These are phyloP conservation scores for Nicotiana attenuata DNA, from an alignment of 257 asterid species.

Conservation along the genomic window DNA sequence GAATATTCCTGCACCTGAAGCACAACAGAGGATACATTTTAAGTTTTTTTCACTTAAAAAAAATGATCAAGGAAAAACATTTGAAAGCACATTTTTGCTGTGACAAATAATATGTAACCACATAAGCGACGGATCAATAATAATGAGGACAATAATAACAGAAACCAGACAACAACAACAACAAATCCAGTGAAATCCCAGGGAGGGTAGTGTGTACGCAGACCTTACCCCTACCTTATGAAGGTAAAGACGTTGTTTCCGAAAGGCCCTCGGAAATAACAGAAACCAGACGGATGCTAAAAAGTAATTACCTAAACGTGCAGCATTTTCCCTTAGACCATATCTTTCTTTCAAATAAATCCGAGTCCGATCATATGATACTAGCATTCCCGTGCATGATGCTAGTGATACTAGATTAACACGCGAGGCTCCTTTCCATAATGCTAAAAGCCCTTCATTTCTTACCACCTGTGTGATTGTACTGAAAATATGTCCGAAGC, in stretches of 20 bases:
- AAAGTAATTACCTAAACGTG: constrained; percentile 4
- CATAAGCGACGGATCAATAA: too few species aligned
- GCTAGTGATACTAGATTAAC: neutral
- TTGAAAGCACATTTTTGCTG: neutral
- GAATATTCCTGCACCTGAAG: constrained; percentile 14
- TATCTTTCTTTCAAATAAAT: constrained; percentile 6
- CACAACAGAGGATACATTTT: neutral
- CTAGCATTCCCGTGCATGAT: neutral
- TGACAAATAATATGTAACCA: too few species aligned
- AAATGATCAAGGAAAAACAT: neutral
- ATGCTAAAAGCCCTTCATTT: constrained; percentile 9
- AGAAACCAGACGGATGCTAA: too few species aligned
- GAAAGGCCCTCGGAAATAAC: neutral
- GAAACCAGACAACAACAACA: too few species aligned
- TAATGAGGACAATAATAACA: neutral
- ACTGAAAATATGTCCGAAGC: neutral
- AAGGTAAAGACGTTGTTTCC: too few species aligned
- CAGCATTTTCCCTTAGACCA: constrained; percentile 1
- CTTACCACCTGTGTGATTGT: neutral
- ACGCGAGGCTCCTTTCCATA: constrained; percentile 8
- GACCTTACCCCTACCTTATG: too few species aligned
- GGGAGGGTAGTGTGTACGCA: too few species aligned
- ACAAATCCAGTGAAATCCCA: too few species aligned
- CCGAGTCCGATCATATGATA: constrained; percentile 10
- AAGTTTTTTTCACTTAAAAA: neutral